Evolutionary conservation across 2,329 filamentous ascomycete genomes (phyloP).

Genomic region (Meredithiella fracta): DNA sequence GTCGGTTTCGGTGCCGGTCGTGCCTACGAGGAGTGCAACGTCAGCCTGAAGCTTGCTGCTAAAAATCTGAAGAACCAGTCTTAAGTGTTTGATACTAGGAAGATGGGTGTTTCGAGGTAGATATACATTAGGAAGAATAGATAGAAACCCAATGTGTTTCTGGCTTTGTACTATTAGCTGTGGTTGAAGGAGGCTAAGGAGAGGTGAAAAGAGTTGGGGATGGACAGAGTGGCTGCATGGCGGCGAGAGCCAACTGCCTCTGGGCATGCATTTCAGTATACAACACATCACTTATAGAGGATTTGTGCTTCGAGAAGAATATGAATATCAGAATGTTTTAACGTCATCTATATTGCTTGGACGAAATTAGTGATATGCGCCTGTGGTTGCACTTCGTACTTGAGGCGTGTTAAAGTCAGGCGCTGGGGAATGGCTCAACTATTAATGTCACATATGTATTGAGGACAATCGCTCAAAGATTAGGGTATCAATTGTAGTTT

Average conservation of each 20-base stretch:
- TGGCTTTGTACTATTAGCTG: slow-evolving; percentile 9
- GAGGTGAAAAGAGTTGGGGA: background rate
- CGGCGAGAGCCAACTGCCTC: background rate
- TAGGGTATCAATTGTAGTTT: too few species aligned
- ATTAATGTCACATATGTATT: too few species aligned
- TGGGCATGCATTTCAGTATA: slow-evolving; percentile 9
- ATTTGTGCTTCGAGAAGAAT: slow-evolving; percentile 10
- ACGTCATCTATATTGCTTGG: too few species aligned
- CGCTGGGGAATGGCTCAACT: too few species aligned
- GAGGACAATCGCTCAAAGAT: too few species aligned
- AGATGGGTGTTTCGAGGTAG: background rate
- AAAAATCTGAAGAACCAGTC: slow-evolving; percentile 38
- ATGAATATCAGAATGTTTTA: slow-evolving; percentile 1
- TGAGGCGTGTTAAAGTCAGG: too few species aligned
- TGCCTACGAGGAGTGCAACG: slow-evolving; percentile 97
- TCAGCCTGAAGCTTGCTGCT: slow-evolving; percentile 47
- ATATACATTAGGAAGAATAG: slow-evolving; percentile 4
- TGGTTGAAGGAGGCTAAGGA: slow-evolving; percentile 1
- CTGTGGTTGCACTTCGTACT: too few species aligned
- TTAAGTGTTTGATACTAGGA: slow-evolving; percentile 3
- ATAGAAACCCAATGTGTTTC: slow-evolving; percentile 7
- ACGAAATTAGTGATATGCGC: too few species aligned
- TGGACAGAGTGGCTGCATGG: background rate
- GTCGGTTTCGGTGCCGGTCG: slow-evolving; percentile 89
- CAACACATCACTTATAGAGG: slow-evolving; percentile 15